Evolutionary conservation across 257 asterid species (phyloP), one percentile per base, ranked within the genome.

Genomic region (Nicotiana sylvestris): DNA sequence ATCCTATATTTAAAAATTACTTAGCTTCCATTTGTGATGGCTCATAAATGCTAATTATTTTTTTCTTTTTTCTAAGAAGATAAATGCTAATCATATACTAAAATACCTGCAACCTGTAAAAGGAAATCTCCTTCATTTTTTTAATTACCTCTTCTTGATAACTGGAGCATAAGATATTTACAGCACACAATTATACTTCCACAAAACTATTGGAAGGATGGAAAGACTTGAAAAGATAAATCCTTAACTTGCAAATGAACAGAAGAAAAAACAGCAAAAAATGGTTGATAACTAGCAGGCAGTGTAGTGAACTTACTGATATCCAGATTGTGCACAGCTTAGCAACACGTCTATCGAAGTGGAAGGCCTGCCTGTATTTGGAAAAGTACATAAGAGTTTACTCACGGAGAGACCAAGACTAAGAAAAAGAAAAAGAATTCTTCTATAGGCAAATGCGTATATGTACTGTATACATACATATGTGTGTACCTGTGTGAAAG

Each of bases 281-380:
- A 2, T 61, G 79, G 37, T 29, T 53, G 80, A 53, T 76, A 25
- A 53, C 4, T 27, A 39, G 65, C 65, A 15, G 80, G 80, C 64
- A 16, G 0, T 76, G 17, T 76, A 53, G 46, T 76, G 80, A 76
- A 76, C 80, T 76, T 76, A 76, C 65, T 53, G 80, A 35, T 53
- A 8, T 76, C 29, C 16, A 6, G 65, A 76, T 76, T 76, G 46
- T 51, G 80, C 4, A 29, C 80, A 76, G 46, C 80, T 76, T 29
- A 53, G 80, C 17, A 76, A 76, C 80, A 76, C 37, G 65, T 16
- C 65, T 51, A 51, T 51, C 80, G 27, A 76, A 51, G 46, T 53
- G 29, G 80, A 29, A 51, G 80, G 65, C 29, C 29, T 16, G 29
- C 43, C 80, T 76, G 80, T 76, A 51, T 51, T 76, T 76, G 80